These are phyloP conservation scores for Dictyostelium discoideum DNA, from an alignment of 78 protist genomes.

Conservation along the genomic window DNA sequence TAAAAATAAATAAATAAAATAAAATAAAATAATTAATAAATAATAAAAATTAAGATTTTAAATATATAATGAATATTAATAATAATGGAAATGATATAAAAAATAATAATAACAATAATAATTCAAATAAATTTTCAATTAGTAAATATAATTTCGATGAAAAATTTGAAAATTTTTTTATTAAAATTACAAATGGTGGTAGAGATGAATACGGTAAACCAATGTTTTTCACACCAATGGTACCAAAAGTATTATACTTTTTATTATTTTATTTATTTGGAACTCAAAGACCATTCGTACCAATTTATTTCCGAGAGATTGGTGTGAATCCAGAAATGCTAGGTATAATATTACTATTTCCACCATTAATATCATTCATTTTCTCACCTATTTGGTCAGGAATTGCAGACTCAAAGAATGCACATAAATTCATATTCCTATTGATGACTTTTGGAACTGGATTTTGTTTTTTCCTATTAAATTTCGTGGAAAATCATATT, in stretches of 20 bases:
- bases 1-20: no score
- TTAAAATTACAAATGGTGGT: not conserved
- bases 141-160: slow-evolving; percentile 1
- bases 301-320: not conserved
- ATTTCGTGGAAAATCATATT: not conserved
- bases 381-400: slow-evolving; percentile 19
- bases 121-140: not conserved
- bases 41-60: no score
- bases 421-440: slow-evolving; percentile 5
- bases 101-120: not conserved
- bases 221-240: slow-evolving; percentile 1
- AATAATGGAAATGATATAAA: not conserved
- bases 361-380: slow-evolving; percentile 44
- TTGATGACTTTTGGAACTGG: not conserved
- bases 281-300: slow-evolving; percentile 27
- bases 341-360: slow-evolving; percentile 31
- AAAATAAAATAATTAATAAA: no score
- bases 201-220: not conserved
- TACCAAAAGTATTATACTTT: slow-evolving; percentile 56
- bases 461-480: not conserved
- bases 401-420: slow-evolving; percentile 6
- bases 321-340: not conserved
- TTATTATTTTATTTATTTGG: slow-evolving; percentile 46
- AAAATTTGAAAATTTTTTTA: not conserved
- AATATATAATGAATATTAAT: no score